These are phyloP conservation scores for Nothomitra cinnamomea DNA, from an alignment of 2,329 filamentous ascomycete genomes.

Conservation along the genomic window DNA sequence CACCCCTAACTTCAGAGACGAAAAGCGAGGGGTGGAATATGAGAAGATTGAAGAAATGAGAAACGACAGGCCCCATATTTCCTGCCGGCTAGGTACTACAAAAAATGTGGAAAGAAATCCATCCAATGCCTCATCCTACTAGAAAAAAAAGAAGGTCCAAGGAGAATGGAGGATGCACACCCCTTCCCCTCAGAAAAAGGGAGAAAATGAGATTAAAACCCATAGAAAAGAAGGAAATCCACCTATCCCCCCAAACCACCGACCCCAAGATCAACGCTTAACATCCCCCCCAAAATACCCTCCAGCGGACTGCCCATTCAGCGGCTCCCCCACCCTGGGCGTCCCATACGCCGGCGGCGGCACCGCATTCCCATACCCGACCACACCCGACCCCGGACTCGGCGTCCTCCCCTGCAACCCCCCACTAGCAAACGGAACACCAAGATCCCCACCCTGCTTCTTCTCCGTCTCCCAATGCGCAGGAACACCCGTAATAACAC, in stretches of 20 bases:
- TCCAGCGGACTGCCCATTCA: neutral
- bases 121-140: no score
- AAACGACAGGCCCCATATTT: no score
- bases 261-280: no score
- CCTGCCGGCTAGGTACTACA: no score
- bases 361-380: neutral
- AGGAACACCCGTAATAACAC: slow-evolving; percentile 19
- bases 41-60: no score
- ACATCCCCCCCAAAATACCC: neutral
- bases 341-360: slow-evolving; percentile 3
- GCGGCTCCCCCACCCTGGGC: neutral
- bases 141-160: no score
- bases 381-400: neutral
- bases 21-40: no score
- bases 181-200: no score
- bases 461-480: neutral
- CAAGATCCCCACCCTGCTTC: neutral
- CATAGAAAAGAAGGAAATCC: neutral
- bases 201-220: neutral
- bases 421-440: neutral
- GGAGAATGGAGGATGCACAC: no score
- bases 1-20: no score
- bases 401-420: neutral
- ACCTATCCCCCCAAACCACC: no score
- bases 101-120: no score